Base-by-base conservation (phyloP, 1,284 basidiomycete species). In the Porogramme epimiltina region DNA sequence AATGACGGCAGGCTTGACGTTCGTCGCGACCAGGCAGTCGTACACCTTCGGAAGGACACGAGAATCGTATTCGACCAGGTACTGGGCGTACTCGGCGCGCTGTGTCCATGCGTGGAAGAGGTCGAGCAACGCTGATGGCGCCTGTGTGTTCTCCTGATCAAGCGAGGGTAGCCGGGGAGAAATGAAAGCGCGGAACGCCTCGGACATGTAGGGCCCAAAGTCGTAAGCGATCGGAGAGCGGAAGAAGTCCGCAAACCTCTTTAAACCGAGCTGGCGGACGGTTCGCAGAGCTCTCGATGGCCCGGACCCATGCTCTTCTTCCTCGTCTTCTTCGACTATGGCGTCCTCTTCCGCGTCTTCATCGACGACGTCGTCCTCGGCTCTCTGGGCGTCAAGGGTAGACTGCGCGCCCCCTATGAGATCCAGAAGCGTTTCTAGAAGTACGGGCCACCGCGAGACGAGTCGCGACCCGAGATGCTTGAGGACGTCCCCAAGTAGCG, bases 161-260 rank as follows among this genome's bases (percentile, higher is more conserved):
- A 99, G 78, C 4, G 75, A 72, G 0, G 82, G 73, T 23, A 99
- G 75, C 18, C 95, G 89, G 0, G 95, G 95, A 0, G 88, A 86
- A 62, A 99, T 89, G 69, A 94, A 82, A 0, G 80, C 72, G 2
- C 75, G 59, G 71, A 94, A 97, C 11, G 88, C 79, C 10, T 78
- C 72, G 1, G 74, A 69, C 58, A 98, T 76, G 70, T 87, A 97
- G 0, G 84, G 78, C 0, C 73, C 62, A 71, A 91, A 96, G 67
- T 95, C 82, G 65, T 95, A 98, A 0, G 73, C 65, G 36, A 84
- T 74, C 0, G 86, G 81, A 36, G 76, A 77, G 24, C 84, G 81
- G 79, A 96, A 94, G 74, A 98, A 96, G 63, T 96, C 92, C 1
- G 87, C 84, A 34, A 98, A 73, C 13, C 95, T 86, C 68, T 93